Conservation (phyloP, 176 grass and related monocot genomes). For the Aegilops umbellulata region DNA sequence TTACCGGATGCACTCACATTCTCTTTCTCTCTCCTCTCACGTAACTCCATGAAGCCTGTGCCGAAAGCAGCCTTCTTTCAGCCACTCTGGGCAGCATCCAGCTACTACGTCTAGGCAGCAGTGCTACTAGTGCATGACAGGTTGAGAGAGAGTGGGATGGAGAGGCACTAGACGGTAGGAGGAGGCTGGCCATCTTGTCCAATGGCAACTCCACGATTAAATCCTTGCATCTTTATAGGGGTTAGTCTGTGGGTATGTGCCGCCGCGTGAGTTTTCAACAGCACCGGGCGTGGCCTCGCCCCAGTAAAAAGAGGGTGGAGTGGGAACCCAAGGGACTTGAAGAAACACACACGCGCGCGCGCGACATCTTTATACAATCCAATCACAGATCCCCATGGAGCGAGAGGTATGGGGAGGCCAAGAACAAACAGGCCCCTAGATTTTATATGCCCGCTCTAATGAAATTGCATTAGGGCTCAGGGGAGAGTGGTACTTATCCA, state of each 20-base stretch:
- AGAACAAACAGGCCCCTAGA: neutral
- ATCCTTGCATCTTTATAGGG: slow-evolving; percentile 30
- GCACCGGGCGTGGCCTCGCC: slow-evolving; percentile 27
- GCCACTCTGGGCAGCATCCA: slow-evolving; percentile 32
- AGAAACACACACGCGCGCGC: neutral
- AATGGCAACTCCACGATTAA: slow-evolving; percentile 43
- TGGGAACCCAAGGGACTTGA: neutral
- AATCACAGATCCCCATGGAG: slow-evolving; percentile 60
- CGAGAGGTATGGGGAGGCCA: slow-evolving; percentile 21
- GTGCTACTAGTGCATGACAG: neutral
- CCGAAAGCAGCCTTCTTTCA: slow-evolving; percentile 48
- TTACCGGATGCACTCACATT: too few relatives aligned
- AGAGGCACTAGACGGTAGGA: neutral
- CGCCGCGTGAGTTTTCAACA: slow-evolving; percentile 12
- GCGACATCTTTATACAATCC: slow-evolving; percentile 23
- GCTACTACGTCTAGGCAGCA: slow-evolving; percentile 13
- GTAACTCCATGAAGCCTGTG: slow-evolving; percentile 38
- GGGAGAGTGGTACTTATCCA: slow-evolving; percentile 28
- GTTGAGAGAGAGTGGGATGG: neutral
- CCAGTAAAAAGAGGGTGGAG: neutral
- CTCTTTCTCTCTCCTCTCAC: neutral
- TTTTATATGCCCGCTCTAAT: neutral
- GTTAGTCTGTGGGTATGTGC: neutral
- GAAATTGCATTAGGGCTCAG: neutral
- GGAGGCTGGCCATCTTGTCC: slow-evolving; percentile 17